Base-by-base conservation (phyloP, 805 yeast species). In the Tetrapisispora phaffii region DNA sequence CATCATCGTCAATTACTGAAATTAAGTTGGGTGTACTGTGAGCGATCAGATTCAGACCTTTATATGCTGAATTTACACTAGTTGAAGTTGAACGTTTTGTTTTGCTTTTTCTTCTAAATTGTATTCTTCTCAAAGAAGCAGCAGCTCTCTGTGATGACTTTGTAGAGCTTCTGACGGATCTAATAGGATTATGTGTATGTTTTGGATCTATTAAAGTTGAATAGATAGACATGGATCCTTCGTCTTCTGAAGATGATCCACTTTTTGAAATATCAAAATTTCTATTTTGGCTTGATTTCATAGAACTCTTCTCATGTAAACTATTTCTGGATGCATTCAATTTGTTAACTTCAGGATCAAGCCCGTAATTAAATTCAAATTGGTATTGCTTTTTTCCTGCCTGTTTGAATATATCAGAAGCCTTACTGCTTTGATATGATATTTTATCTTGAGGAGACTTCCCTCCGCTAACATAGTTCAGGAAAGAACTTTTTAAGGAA, bases 221-320 rank as follows among this genome's bases (percentile, higher is more conserved):
- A 54, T 79, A 80, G 20, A 79, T 59, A 0, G 85, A 78, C 85
- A 80, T 79, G 0, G 79, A 81, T 12, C 77, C 76, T 52, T 80
- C 85, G 58, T 80, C 85, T 54, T 80, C 86, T 6, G 62, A 51
- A 8, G 52, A 51, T 13, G 50, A 33, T 17, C 7, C 28, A 24
- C 24, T 17, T 10, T 26, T 42, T 13, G 16, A 17, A 10, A 5
- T 15, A 8, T 26, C 31, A 24, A 17, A 10, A 10, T 28, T 28
- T 17, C 17, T 38, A 7, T 31, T 7, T 8, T 24, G 6, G 12
- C 19, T 24, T 21, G 12, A 26, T 19, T 38, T 24, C 19, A 26
- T 26, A 4, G 34, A 26, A 17, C 34, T 24, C 17, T 28, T 44
- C 2, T 34, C 46, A 8, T 29, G 28, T 13, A 26, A 13, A 12